These are phyloP conservation scores for Paecilomyces sp. DNA, from an alignment of 2,329 filamentous ascomycete species.

Conservation along the genomic window DNA sequence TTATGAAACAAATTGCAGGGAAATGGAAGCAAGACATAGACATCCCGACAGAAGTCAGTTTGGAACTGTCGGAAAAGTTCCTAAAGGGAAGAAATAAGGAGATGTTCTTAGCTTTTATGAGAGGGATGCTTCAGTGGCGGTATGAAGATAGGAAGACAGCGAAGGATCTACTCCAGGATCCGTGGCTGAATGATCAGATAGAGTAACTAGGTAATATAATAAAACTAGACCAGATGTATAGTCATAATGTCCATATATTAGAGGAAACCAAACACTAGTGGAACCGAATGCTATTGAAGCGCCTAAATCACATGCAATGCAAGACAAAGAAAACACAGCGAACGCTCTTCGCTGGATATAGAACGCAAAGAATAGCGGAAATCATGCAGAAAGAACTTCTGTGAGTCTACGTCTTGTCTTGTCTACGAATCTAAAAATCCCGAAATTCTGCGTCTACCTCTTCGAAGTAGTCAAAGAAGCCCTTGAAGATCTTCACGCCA, in stretches of 20 bases:
- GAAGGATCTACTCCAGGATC: no score
- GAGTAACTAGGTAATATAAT: no score
- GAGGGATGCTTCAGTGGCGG: no score
- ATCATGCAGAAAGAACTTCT: background rate
- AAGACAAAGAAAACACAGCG: background rate
- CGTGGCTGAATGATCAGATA: no score
- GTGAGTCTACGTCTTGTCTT: background rate
- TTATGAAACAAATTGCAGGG: no score
- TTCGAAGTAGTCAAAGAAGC: constrained; percentile 82
- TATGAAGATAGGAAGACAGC: no score
- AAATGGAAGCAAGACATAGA: no score
- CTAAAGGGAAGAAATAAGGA: no score
- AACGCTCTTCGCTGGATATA: background rate
- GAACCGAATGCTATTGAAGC: background rate
- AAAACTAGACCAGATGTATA: background rate
- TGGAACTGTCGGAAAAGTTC: no score
- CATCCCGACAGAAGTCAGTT: no score
- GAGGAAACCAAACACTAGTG: background rate
- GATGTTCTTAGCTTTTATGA: no score
- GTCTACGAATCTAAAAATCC: constrained; percentile 18
- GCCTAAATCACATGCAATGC: background rate
- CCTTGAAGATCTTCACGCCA: constrained; percentile 81
- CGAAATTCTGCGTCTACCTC: constrained; percentile 72
- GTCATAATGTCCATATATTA: background rate
- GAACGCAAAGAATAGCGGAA: background rate